Percentiles rank a stretch among this genome's conserved stretches.
Conservation (phyloP, 192 early-diverging fungal genomes). For the Coemansia reversa region DNA sequence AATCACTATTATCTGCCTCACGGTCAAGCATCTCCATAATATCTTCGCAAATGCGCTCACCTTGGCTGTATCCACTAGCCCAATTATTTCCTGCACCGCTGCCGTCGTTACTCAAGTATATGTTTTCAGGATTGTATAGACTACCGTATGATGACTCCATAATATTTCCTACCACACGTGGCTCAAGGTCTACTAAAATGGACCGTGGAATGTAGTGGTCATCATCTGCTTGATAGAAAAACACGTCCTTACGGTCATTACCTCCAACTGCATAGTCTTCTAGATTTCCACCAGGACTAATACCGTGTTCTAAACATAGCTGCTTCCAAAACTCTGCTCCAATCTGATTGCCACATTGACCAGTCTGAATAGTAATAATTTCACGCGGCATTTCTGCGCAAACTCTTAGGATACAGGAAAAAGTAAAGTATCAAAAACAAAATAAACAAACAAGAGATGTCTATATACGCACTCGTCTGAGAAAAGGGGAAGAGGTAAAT, state of each 20-base stretch:
- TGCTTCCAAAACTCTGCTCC: conserved; percentile 94
- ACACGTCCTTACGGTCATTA: conserved; percentile 95
- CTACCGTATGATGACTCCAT: conserved; percentile 83
- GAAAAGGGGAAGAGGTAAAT: too few species aligned
- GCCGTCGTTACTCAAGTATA: conserved; percentile 87
- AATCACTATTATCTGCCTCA: conserved; percentile 94
- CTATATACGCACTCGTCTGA: too few species aligned
- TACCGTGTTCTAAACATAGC: conserved; percentile 94
- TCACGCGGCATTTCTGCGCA: conserved; percentile 75
- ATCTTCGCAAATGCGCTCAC: conserved; percentile 85
- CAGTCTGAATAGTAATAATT: conserved; percentile 94
- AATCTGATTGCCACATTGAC: conserved; percentile 98
- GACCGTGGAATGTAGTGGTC: conserved; percentile 97
- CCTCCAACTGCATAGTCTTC: conserved; percentile 88
- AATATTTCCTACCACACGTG: conserved; percentile 92
- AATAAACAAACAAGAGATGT: too few species aligned
- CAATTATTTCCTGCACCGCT: conserved; percentile 98
- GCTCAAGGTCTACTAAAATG: conserved; percentile 89
- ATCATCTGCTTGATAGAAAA: conserved; percentile 99
- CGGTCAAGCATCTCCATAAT: conserved; percentile 96
- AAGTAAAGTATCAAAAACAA: too few species aligned
- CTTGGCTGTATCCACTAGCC: conserved; percentile 86
- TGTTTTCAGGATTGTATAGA: conserved; percentile 97
- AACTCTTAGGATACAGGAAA: too few species aligned
- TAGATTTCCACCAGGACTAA: conserved; percentile 88